Evolutionary conservation across 2,329 filamentous ascomycete species (phyloP), one percentile per base, ranked within the genome.

Genomic region (Trichoderma afroharzianum): DNA sequence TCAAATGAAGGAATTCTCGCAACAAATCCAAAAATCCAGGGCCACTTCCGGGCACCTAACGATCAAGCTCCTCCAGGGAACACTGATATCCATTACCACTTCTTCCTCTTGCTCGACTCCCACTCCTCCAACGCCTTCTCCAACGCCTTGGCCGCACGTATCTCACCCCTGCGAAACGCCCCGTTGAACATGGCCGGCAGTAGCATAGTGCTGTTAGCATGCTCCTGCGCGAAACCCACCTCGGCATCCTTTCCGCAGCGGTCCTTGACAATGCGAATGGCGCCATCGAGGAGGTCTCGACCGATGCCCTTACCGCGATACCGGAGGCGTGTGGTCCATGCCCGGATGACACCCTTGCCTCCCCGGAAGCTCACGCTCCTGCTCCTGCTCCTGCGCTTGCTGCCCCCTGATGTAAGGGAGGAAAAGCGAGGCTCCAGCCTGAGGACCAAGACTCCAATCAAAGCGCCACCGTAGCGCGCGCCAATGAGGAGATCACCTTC

Each of bases 261-360:
- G 80, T 90, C 89, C 75, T 88, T 87, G 72, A 92, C 91, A 69
- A 91, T 80, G 71, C 86, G 85, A 3, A 95, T 90, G 2, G 92
- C 93, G 75, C 93, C 91, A 75, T 91, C 88, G 62, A 97, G 84
- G 76, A 97, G 81, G 36, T 90, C 91, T 53, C 84, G 86, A 3
- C 94, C 94, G 28, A 97, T 84, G 0, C 94, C 93, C 73, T 89
- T 88, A 36, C 88, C 85, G 30, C 94, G 87, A 79, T 93, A 94
- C 75, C 86, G 85, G 64, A 90, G 82, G 78, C 86, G 86, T 2
- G 94, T 93, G 2, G 93, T 95, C 94, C 94, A 97, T 1, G 92
- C 94, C 32, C 92, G 88, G 71, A 97, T 91, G 62, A 94, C 84
- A 9, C 91, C 92, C 73, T 87, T 88, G 67, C 91, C 91, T 43